Percentiles rank a stretch among this genome's conserved stretches.
These are phyloP conservation scores for Ogataea haglerorum DNA, from an alignment of 805 yeast genomes.

Conservation along the genomic window DNA sequence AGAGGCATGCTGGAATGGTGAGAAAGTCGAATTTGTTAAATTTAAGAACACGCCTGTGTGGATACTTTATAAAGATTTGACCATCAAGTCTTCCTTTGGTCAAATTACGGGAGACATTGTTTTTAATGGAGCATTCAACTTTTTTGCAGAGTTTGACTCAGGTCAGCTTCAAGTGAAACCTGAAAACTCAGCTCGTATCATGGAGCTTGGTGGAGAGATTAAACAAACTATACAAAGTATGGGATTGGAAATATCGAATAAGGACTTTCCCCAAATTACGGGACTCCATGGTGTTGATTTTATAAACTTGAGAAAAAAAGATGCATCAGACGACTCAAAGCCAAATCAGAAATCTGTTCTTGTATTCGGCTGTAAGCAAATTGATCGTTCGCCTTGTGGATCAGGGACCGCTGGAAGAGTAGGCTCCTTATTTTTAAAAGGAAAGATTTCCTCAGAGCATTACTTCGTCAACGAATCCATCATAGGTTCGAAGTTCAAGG, in stretches of 20 bases:
- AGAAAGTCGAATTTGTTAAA: constrained; percentile 22
- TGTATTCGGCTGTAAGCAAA: constrained; percentile 26
- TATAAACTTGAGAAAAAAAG: constrained; percentile 11
- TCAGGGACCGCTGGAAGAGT: constrained; percentile 30
- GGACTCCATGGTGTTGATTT: constrained; percentile 23
- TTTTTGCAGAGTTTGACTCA: constrained; percentile 17
- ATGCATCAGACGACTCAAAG: constrained; percentile 11
- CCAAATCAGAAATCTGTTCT: constrained; percentile 22
- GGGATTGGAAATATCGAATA: constrained; percentile 14
- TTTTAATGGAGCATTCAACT: constrained; percentile 29
- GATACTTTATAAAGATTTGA: constrained; percentile 15
- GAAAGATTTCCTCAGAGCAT: constrained; percentile 3
- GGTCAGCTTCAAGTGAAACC: constrained; percentile 15
- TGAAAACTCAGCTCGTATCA: constrained; percentile 18
- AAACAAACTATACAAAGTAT: constrained; percentile 13
- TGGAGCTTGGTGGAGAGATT: constrained; percentile 21
- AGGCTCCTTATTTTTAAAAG: constrained; percentile 21
- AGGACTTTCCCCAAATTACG: constrained; percentile 25
- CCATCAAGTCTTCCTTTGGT: constrained; percentile 18
- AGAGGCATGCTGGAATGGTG: constrained; percentile 26
- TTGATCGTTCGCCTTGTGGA: constrained; percentile 31
- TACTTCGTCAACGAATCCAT: constrained; percentile 25
- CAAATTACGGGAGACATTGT: constrained; percentile 25
- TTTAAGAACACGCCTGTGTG: constrained; percentile 26
- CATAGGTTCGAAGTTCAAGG: constrained; percentile 24